Conservation (phyloP, 805 yeast species). For the Wickerhamomyces rabaulensis region DNA sequence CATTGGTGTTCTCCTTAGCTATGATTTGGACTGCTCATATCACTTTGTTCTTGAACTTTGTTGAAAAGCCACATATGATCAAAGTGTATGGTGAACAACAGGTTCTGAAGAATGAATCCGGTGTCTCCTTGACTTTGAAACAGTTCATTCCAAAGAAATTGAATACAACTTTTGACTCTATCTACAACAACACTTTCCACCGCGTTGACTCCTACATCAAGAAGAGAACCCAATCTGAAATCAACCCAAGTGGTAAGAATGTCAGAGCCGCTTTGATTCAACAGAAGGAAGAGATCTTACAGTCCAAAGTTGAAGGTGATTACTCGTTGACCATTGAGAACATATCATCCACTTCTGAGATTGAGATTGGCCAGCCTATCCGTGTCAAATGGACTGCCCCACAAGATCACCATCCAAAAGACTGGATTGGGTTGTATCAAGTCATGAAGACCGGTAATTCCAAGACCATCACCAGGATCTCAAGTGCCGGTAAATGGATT, state of each 20-base stretch:
- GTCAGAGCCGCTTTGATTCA: constrained; percentile 4
- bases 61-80: constrained; percentile 75
- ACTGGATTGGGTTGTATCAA: constrained; percentile 77
- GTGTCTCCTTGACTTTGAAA: constrained; percentile 31
- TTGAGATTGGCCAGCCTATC: constrained; percentile 48
- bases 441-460: constrained; percentile 54
- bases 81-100: constrained; percentile 65
- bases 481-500: constrained; percentile 65
- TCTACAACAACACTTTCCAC: constrained; percentile 37
- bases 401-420: constrained; percentile 39
- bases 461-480: constrained; percentile 48
- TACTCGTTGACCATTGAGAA: constrained; percentile 25
- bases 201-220: constrained; percentile 25
- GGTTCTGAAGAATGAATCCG: constrained; percentile 49
- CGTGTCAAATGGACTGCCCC: constrained; percentile 52
- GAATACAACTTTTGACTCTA: constrained; percentile 38
- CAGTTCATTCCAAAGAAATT: constrained; percentile 31
- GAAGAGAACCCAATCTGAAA: constrained; percentile 22
- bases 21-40: constrained; percentile 64
- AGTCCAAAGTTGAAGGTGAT: constrained; percentile 16
- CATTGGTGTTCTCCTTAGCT: constrained; percentile 43
- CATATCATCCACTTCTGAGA: constrained; percentile 14
- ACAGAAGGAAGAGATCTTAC: constrained; percentile 2
- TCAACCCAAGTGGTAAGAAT: constrained; percentile 6
- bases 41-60: constrained; percentile 61